A percentile compares a stretch with the other conserved stretches of the same genome.
These are phyloP conservation scores for Lentinula sp. DNA, from an alignment of 768 basidiomycete species.

Conservation along the genomic window DNA sequence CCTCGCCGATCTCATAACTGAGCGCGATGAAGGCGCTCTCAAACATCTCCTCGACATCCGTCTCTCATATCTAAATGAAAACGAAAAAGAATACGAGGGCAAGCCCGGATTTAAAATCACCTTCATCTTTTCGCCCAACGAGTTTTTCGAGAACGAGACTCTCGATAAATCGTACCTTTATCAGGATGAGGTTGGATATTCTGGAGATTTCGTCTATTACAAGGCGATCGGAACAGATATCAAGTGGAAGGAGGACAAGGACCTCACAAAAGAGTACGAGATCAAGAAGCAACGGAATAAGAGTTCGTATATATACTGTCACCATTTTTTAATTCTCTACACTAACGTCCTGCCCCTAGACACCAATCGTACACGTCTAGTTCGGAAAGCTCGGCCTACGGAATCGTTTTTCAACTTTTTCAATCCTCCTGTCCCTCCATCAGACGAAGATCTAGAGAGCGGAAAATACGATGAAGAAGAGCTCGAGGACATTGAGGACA, in stretches of 20 bases:
- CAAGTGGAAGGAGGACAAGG: conserved; percentile 97
- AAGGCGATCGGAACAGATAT: conserved; percentile 90
- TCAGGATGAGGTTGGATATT: conserved; percentile 87
- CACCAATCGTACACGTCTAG: conserved; percentile 77
- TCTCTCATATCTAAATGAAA: conserved; percentile 58
- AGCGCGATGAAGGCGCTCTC: conserved; percentile 84
- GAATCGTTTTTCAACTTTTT: conserved; percentile 99
- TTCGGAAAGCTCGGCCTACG: conserved; percentile 81
- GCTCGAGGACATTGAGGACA: conserved; percentile 86
- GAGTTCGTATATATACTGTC: conserved; percentile 46
- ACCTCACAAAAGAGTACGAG: conserved; percentile 95
- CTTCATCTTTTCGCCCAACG: conserved; percentile 79
- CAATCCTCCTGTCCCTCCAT: conserved; percentile 69
- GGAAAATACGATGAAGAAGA: conserved; percentile 80
- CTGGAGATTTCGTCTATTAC: conserved; percentile 96
- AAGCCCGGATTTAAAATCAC: conserved; percentile 89
- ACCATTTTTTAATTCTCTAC: neutral
- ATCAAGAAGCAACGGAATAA: conserved; percentile 99
- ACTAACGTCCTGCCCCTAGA: conserved; percentile 31
- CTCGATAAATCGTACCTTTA: conserved; percentile 95
- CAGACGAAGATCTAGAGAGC: conserved; percentile 59
- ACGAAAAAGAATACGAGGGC: conserved; percentile 40
- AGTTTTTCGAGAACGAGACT: conserved; percentile 79
- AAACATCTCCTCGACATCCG: conserved; percentile 77
- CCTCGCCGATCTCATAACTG: conserved; percentile 84